Evolutionary conservation across 2,329 filamentous ascomycete genomes (phyloP), one percentile per base, ranked within the genome.

Genomic region (Fulvia fulva): DNA sequence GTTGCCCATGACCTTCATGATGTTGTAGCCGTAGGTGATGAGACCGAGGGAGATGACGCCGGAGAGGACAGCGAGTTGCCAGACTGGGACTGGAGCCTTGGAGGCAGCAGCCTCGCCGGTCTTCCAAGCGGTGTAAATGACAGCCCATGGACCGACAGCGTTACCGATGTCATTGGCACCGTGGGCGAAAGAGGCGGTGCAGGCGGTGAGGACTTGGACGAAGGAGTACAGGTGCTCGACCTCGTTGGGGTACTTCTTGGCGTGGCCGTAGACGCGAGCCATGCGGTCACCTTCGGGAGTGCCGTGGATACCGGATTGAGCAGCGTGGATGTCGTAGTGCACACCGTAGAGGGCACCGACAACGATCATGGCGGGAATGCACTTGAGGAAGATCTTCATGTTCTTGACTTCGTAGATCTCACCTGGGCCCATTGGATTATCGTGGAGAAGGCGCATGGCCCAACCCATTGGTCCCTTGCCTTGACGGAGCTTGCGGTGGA

Each of bases 251-350:
- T 81, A 87, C 68, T 86, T 83, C 26, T 78, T 73, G 1, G 82
- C 83, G 26, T 77, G 78, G 16, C 81, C 81, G 67, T 87, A 71
- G 14, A 83, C 78, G 3, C 87, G 80, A 28, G 77, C 78, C 55
- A 88, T 87, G 85, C 89, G 87, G 34, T 76, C 76, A 58, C 88
- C 89, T 60, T 91, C 88, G 6, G 88, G 88, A 1, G 88, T 90
- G 22, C 88, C 88, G 12, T 78, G 70, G 46, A 90, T 81, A 70
- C 89, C 89, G 53, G 80, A 79, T 78, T 91, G 89, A 4, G 87
- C 87, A 51, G 83, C 81, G 80, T 92, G 89, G 68, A 92, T 93
- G 66, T 93, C 89, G 76, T 92, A 93, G 80, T 92, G 80, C 25
- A 87, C 71, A 73, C 90, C 90, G 71, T 93, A 93, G 53, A 91